Percentiles rank a stretch among this genome's conserved stretches.
Conservation (phyloP, 345 rosid genomes). For the Linum usitatissimum region DNA sequence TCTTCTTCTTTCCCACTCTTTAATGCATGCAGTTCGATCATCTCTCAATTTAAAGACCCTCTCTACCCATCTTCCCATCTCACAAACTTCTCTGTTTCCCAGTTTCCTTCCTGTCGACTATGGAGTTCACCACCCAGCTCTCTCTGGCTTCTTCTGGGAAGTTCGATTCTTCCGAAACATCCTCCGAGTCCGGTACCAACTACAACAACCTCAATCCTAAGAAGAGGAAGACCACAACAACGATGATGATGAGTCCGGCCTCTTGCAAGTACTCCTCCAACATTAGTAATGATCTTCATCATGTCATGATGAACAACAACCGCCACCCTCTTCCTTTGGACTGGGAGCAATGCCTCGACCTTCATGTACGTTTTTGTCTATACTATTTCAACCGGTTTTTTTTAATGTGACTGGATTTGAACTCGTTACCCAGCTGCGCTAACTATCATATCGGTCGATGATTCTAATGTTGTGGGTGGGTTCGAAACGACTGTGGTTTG, state of each 20-base stretch:
- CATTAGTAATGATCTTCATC: background rate
- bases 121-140: conserved; percentile 35
- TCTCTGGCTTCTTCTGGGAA: conserved; percentile 26
- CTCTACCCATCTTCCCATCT: background rate
- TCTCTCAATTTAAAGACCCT: background rate
- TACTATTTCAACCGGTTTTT: background rate
- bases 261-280: no score
- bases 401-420: background rate
- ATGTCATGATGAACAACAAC: background rate
- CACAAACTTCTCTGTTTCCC: background rate
- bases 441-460: no score
- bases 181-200: conserved; percentile 23
- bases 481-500: no score
- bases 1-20: background rate
- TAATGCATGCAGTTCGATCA: background rate
- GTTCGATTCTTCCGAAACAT: conserved; percentile 14
- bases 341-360: conserved; percentile 51
- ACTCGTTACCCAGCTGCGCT: no score
- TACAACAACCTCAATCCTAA: conserved; percentile 10
- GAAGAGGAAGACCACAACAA: conserved; percentile 30
- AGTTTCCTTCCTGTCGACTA: background rate
- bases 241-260: background rate
- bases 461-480: no score
- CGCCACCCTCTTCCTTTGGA: conserved; percentile 28
- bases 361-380: conserved; percentile 18